A percentile compares a stretch with the other conserved stretches of the same genome.
phyloP scores from a whole-genome alignment of 345 rosid genomes.

The Euphorbia pulcherrima region DNA sequence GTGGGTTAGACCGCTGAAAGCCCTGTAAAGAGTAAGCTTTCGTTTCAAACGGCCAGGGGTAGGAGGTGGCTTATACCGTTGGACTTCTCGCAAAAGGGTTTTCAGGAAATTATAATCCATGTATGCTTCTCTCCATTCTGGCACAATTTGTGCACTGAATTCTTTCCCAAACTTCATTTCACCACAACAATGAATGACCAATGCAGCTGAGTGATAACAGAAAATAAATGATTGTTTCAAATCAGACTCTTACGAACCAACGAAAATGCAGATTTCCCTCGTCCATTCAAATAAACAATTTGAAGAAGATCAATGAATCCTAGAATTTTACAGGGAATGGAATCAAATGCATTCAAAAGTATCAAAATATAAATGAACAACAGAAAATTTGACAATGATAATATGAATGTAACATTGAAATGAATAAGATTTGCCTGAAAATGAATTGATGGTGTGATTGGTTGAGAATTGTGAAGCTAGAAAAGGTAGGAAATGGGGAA shows the following conservation, averaged over 20 bases:
- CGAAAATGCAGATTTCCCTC: not conserved
- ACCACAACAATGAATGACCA: not conserved
- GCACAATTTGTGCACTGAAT: slow-evolving; percentile 59
- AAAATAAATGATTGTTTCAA: not conserved
- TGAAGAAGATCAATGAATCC: too few relatives aligned
- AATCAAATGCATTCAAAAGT: too few relatives aligned
- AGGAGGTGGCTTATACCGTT: slow-evolving; percentile 34
- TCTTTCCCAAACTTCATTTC: slow-evolving; percentile 76
- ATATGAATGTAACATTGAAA: too few relatives aligned
- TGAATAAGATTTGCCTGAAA: not conserved
- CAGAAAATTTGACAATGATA: too few relatives aligned
- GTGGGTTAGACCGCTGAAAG: slow-evolving; percentile 55
- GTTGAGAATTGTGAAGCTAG: not conserved
- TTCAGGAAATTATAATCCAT: slow-evolving; percentile 55
- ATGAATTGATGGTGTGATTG: not conserved
- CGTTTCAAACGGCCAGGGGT: slow-evolving; percentile 23
- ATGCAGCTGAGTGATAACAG: not conserved
- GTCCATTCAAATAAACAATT: not conserved
- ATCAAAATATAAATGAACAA: too few relatives aligned
- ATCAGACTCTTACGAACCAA: not conserved
- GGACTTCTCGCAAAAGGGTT: slow-evolving; percentile 48
- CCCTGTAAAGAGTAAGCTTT: slow-evolving; percentile 43
- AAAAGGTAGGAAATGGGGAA: not conserved
- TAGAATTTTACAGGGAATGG: too few relatives aligned
- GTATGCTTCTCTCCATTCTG: slow-evolving; percentile 78